A percentile compares a stretch with the other conserved stretches of the same genome.
Evolutionary conservation across 2,329 filamentous ascomycete species (phyloP).

Genomic region (Aureobasidium uvarum): DNA sequence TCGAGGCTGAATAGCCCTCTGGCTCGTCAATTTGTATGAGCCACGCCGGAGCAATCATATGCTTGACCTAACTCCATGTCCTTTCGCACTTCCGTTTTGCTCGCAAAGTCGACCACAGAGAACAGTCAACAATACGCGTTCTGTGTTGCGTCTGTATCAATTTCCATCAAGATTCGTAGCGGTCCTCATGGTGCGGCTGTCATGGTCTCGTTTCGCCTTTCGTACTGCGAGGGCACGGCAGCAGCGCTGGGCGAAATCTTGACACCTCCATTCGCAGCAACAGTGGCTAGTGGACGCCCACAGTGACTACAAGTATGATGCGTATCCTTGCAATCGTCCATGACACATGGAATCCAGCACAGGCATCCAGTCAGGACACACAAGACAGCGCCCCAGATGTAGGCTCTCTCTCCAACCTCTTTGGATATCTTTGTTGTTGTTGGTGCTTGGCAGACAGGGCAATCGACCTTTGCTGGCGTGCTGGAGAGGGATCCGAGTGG

Average conservation of each 20-base stretch:
- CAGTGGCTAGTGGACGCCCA: slow-evolving; percentile 6
- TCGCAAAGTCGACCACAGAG: background rate
- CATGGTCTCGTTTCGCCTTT: slow-evolving; percentile 7
- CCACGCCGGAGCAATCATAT: background rate
- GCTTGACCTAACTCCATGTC: background rate
- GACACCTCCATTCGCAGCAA: background rate
- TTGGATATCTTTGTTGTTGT: background rate
- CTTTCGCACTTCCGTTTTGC: background rate
- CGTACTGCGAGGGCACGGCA: background rate
- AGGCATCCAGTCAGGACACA: slow-evolving; percentile 11
- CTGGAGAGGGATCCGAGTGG: background rate
- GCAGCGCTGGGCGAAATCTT: background rate
- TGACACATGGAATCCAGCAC: slow-evolving; percentile 5
- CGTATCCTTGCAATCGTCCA: slow-evolving; percentile 14
- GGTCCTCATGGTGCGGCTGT: background rate
- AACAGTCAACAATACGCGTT: background rate
- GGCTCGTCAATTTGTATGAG: background rate
- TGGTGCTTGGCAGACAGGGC: slow-evolving; percentile 2
- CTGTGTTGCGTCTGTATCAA: too few relatives aligned
- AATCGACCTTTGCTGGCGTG: slow-evolving; percentile 1
- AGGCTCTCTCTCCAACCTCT: background rate
- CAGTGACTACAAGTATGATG: slow-evolving; percentile 8
- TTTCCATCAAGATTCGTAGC: background rate
- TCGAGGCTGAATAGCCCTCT: background rate
- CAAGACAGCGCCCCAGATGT: slow-evolving; percentile 13